Evolutionary conservation across 1,284 basidiomycete species (phyloP).

Genomic region (Microbotryum saponariae): DNA sequence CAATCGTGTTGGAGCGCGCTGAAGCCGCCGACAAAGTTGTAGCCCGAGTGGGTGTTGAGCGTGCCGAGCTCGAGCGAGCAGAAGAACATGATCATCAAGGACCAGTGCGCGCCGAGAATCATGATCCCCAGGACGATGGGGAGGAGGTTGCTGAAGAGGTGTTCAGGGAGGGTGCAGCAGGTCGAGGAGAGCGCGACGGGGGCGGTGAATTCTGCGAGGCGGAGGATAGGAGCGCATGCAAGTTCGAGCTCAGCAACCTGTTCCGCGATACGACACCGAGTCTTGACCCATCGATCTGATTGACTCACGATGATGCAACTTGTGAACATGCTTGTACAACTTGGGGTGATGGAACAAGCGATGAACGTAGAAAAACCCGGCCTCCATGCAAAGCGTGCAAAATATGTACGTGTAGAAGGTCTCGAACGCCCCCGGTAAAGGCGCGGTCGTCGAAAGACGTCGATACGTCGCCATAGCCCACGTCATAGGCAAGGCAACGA

Average conservation of each 20-base stretch:
- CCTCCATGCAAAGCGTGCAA: slow-evolving; percentile 4
- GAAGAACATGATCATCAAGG: slow-evolving; percentile 18
- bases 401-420: not conserved
- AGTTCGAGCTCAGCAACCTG: no score
- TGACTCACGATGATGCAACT: slow-evolving; percentile 19
- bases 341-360: slow-evolving; percentile 11
- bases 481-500: not conserved
- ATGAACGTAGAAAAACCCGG: slow-evolving; percentile 24
- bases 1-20: slow-evolving; percentile 16
- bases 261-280: no score
- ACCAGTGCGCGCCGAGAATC: slow-evolving; percentile 14
- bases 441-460: not conserved
- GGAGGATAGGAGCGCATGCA: no score
- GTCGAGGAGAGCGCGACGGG: slow-evolving; percentile 24
- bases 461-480: not conserved
- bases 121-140: slow-evolving; percentile 16
- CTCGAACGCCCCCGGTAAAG: not conserved
- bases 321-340: slow-evolving; percentile 18
- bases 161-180: slow-evolving; percentile 21
- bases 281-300: no score
- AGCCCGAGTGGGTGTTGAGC: slow-evolving; percentile 18
- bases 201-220: slow-evolving; percentile 14
- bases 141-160: slow-evolving; percentile 20
- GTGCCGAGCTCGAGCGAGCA: slow-evolving; percentile 12
- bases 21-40: slow-evolving; percentile 18